A percentile compares a stretch with the other conserved stretches of the same genome.
phyloP scores from a whole-genome alignment of 768 basidiomycete genomes.

The Lentinus brumalis region DNA sequence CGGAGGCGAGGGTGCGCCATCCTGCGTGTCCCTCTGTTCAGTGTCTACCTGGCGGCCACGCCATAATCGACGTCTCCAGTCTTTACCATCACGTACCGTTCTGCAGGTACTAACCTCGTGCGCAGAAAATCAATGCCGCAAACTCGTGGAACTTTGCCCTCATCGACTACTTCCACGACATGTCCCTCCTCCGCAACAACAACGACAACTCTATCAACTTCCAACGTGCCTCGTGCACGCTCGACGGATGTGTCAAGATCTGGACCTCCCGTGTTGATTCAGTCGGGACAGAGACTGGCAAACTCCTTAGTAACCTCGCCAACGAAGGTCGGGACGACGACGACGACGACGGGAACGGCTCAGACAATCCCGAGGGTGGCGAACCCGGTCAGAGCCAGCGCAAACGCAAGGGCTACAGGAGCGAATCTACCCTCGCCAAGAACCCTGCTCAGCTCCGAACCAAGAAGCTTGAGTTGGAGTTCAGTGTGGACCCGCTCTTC shows the following conservation, averaged over 20 bases:
- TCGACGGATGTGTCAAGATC: slow-evolving; percentile 99
- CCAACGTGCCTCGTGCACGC: slow-evolving; percentile 95
- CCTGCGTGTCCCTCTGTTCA: not conserved
- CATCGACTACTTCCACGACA: slow-evolving; percentile 99
- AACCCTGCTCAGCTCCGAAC: slow-evolving; percentile 75
- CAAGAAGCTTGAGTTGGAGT: slow-evolving; percentile 95
- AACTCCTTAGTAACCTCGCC: slow-evolving; percentile 86
- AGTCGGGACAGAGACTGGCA: slow-evolving; percentile 95
- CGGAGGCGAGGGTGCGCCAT: not conserved
- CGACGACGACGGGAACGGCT: slow-evolving; percentile 56
- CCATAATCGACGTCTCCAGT: not conserved
- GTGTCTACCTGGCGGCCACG: not conserved
- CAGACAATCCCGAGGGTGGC: slow-evolving; percentile 62
- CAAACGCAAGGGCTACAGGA: slow-evolving; percentile 69
- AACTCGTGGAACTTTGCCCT: slow-evolving; percentile 99
- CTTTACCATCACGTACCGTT: slow-evolving; percentile 13
- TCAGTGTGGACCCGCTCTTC: slow-evolving; percentile 95
- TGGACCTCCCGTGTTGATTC: slow-evolving; percentile 98
- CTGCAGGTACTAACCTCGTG: slow-evolving; percentile 13
- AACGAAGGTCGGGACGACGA: slow-evolving; percentile 65
- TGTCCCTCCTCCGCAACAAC: slow-evolving; percentile 91
- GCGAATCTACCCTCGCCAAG: slow-evolving; percentile 89
- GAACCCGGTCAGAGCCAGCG: slow-evolving; percentile 56
- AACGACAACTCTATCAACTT: slow-evolving; percentile 98
- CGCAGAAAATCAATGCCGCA: slow-evolving; percentile 95